Base-by-base conservation (phyloP, 805 yeast genomes). In the Sugiyamaella smithiae region DNA sequence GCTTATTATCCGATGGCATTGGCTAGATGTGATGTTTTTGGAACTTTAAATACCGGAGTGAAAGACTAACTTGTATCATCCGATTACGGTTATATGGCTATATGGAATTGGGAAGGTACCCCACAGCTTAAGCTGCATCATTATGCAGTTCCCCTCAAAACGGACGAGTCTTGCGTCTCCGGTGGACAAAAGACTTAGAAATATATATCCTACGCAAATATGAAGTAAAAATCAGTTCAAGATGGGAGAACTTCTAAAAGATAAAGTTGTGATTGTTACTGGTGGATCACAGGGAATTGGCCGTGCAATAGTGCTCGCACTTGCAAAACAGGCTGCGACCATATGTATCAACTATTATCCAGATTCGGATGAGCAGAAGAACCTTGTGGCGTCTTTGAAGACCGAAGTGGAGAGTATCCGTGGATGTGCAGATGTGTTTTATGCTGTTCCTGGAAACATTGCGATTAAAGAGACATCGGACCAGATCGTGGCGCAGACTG, bases 261-360 rank as follows among this genome's bases (percentile, higher is more conserved):
- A 75, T 58, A 87, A 86, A 69, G 97, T 91, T 49, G 97, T 88
- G 29, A 77, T 91, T 50, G 80, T 91, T 48, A 91, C 98, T 14
- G 99, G 99, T 55, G 90, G 97, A 36, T 97, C 97, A 54, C 83
- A 86, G 43, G 99, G 99, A 41, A 76, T 91, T 59, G 99, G 99
- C 54, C 82, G 84, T 65, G 85, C 89, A 50, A 95, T 91, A 70
- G 96, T 98, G 2, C 69, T 80, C 44, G 76, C 80, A 65, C 84
- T 85, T 64, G 97, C 95, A 49, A 84, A 78, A 66, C 87, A 87
- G 60, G 99, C 98, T 53, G 97, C 97, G 23, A 88, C 84, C 70
- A 93, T 91, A 53, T 95, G 93, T 37, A 93, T 91, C 31, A 91
- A 93, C 66, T 98, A 91, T 67, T 26, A 25, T 20, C 38, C 38